phyloP scores from a whole-genome alignment of 257 asterid species.

The Craterostigma plantagineum region DNA sequence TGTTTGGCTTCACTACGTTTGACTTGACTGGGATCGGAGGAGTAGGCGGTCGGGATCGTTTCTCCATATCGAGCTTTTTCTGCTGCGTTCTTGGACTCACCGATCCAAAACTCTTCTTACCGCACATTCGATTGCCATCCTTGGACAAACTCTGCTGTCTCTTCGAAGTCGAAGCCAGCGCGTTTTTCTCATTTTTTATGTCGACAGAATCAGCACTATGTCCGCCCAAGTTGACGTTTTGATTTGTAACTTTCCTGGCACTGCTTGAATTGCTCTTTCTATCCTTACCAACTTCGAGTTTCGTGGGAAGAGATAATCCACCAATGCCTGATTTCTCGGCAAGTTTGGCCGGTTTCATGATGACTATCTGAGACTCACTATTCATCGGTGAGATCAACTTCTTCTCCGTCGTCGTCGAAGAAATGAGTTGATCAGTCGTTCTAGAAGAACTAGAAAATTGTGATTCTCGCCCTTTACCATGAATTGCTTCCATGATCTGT shows the following conservation, averaged over 20 bases:
- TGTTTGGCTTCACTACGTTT: constrained; percentile 30
- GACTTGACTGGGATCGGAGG: constrained; percentile 43
- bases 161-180: constrained; percentile 22
- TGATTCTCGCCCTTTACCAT: constrained; percentile 29
- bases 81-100: constrained; percentile 62
- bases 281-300: constrained; percentile 14
- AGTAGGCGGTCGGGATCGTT: constrained; percentile 51
- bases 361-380: constrained; percentile 64
- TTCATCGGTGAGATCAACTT: constrained; percentile 11
- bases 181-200: constrained; percentile 15
- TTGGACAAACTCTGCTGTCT: constrained; percentile 30
- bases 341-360: constrained; percentile 80
- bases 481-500: constrained; percentile 91
- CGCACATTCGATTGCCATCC: constrained; percentile 25
- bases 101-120: constrained; percentile 34
- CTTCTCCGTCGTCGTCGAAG: constrained; percentile 24
- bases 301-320: no score
- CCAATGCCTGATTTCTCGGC: no score
- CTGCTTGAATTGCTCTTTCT: background rate
- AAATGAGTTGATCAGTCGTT: constrained; percentile 14
- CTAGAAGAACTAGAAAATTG: constrained; percentile 12
- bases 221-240: no score
- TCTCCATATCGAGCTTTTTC: constrained; percentile 56
- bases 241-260: background rate
- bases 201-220: no score